These are phyloP conservation scores for Phlegmacium glaucopus DNA, from an alignment of 768 basidiomycete species.

Conservation along the genomic window DNA sequence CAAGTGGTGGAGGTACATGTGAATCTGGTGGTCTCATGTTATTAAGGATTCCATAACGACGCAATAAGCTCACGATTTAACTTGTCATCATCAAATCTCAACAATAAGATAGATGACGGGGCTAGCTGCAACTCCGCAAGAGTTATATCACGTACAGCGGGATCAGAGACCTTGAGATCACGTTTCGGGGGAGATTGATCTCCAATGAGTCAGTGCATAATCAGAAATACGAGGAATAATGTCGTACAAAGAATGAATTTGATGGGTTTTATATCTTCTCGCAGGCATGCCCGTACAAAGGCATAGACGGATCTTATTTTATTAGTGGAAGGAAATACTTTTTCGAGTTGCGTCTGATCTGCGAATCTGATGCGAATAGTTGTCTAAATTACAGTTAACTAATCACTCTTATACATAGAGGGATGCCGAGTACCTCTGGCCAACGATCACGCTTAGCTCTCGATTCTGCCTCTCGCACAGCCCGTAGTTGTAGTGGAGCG, in stretches of 20 bases:
- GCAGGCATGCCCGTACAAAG: slow-evolving; percentile 69
- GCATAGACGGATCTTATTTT: slow-evolving; percentile 84
- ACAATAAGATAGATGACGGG: slow-evolving; percentile 73
- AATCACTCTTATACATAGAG: not conserved
- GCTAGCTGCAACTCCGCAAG: slow-evolving; percentile 72
- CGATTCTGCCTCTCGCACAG: slow-evolving; percentile 58
- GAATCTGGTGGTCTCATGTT: slow-evolving; percentile 38
- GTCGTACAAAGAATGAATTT: slow-evolving; percentile 83
- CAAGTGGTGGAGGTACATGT: slow-evolving; percentile 61
- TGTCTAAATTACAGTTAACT: slow-evolving; percentile 45
- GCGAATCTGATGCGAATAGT: slow-evolving; percentile 79
- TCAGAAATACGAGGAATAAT: not conserved
- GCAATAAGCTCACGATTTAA: slow-evolving; percentile 55
- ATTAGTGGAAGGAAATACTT: slow-evolving; percentile 68
- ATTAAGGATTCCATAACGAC: not conserved
- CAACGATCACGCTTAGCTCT: slow-evolving; percentile 62
- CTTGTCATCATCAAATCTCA: slow-evolving; percentile 70
- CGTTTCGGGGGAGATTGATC: slow-evolving; percentile 78
- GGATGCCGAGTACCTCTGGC: slow-evolving; percentile 55
- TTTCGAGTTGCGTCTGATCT: slow-evolving; percentile 80
- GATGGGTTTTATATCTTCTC: slow-evolving; percentile 71
- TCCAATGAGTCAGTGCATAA: slow-evolving; percentile 1
- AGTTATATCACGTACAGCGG: slow-evolving; percentile 61
- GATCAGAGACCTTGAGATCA: slow-evolving; percentile 81
- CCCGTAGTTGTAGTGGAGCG: slow-evolving; percentile 67